Conservation (phyloP, 352 stramenopile species). For the Globisporangium polare region DNA sequence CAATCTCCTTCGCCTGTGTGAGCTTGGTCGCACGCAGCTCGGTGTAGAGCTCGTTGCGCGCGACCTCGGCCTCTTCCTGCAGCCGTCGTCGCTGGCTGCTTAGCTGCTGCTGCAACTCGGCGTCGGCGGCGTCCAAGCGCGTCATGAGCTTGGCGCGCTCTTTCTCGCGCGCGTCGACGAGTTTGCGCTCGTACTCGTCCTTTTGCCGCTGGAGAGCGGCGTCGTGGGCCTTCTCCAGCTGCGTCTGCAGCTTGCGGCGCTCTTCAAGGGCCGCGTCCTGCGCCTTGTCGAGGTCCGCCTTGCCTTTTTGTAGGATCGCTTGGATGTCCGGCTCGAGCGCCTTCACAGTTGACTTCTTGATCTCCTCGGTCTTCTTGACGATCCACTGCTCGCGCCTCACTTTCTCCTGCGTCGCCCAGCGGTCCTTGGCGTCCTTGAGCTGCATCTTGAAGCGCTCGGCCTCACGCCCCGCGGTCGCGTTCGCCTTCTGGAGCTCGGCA, state of each 20-base stretch:
- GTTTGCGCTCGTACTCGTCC: constrained; percentile 66
- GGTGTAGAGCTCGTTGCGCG: constrained; percentile 47
- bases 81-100: constrained; percentile 59
- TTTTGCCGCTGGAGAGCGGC: constrained; percentile 44
- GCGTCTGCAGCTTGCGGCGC: constrained; percentile 41
- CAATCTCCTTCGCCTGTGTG: constrained; percentile 52
- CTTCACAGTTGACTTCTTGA: constrained; percentile 80
- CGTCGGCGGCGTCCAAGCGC: constrained; percentile 66
- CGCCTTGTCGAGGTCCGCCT: constrained; percentile 59
- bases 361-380: constrained; percentile 80
- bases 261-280: constrained; percentile 57
- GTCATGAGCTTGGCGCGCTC: constrained; percentile 68
- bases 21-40: constrained; percentile 50
- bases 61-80: constrained; percentile 65
- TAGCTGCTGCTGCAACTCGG: constrained; percentile 77
- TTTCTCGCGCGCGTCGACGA: constrained; percentile 73
- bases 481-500: constrained; percentile 60
- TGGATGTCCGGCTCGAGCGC: constrained; percentile 79
- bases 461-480: constrained; percentile 31
- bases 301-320: constrained; percentile 71
- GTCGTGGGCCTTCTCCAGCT: constrained; percentile 62
- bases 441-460: constrained; percentile 67
- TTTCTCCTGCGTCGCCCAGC: constrained; percentile 70
- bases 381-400: constrained; percentile 74
- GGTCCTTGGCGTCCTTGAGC: constrained; percentile 71